Conservation (phyloP, 1,284 basidiomycete genomes). For the Golubevia sp. region DNA sequence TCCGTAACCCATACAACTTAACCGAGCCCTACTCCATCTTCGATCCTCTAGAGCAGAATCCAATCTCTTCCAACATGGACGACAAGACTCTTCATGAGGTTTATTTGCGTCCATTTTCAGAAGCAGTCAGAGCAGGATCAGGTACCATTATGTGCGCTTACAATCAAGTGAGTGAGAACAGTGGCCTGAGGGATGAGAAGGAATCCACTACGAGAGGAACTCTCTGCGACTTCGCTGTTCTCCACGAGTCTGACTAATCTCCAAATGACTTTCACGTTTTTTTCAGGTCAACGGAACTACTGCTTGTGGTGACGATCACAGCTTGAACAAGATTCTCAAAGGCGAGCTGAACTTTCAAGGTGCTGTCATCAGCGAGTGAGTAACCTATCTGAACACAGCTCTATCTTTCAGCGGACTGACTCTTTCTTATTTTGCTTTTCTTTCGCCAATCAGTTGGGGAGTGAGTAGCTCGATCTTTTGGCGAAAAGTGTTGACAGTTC, state of each 20-base stretch:
- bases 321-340: constrained; percentile 79
- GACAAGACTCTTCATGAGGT: constrained; percentile 41
- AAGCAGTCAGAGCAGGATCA: constrained; percentile 64
- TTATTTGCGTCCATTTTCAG: constrained; percentile 64
- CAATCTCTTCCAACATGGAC: constrained; percentile 33
- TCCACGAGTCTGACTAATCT: too few species aligned
- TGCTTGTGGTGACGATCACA: constrained; percentile 76
- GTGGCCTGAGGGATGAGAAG: too few species aligned
- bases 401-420: too few species aligned
- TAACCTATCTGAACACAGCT: too few species aligned
- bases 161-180: too few species aligned
- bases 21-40: background rate
- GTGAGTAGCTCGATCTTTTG: too few species aligned
- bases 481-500: too few species aligned
- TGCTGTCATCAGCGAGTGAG: constrained; percentile 62
- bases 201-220: too few species aligned
- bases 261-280: too few species aligned
- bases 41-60: constrained; percentile 6
- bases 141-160: constrained; percentile 60
- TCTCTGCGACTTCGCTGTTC: too few species aligned
- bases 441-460: too few species aligned
- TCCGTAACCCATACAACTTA: constrained; percentile 18
- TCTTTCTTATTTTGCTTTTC: too few species aligned
- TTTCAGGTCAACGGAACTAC: constrained; percentile 80
- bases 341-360: constrained; percentile 69